A percentile compares a stretch with the other conserved stretches of the same genome.
Conservation (phyloP, 768 basidiomycete genomes). For the Ramaria sp. region DNA sequence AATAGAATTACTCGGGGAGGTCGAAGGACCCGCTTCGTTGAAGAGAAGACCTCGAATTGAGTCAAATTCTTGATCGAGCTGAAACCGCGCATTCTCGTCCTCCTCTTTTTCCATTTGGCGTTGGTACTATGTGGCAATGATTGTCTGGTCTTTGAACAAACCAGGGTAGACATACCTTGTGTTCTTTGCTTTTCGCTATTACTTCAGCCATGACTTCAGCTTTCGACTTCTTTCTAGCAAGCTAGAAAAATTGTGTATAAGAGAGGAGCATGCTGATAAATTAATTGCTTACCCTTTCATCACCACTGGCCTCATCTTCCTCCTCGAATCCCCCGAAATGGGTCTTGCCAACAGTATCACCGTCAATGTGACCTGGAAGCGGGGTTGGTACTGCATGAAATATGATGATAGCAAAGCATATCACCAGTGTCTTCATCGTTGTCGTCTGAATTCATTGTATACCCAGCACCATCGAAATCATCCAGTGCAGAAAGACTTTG, state of each 20-base stretch:
- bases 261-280: not conserved
- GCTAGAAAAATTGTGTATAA: slow-evolving; percentile 30
- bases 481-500: slow-evolving; percentile 78
- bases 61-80: slow-evolving; percentile 83
- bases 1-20: slow-evolving; percentile 28
- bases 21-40: slow-evolving; percentile 31
- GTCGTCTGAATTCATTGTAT: slow-evolving; percentile 45
- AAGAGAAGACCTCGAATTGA: slow-evolving; percentile 61
- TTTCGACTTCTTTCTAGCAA: slow-evolving; percentile 79
- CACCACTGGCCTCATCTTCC: slow-evolving; percentile 46
- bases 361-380: slow-evolving; percentile 51
- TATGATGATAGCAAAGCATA: not conserved
- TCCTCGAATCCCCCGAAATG: slow-evolving; percentile 88
- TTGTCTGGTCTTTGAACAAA: not conserved
- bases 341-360: slow-evolving; percentile 48
- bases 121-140: slow-evolving; percentile 40
- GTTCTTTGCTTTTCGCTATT: slow-evolving; percentile 91
- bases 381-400: not conserved
- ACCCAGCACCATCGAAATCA: slow-evolving; percentile 67
- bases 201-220: slow-evolving; percentile 98
- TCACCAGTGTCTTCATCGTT: slow-evolving; percentile 29
- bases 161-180: slow-evolving; percentile 55
- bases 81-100: slow-evolving; percentile 75
- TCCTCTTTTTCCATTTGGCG: slow-evolving; percentile 84
- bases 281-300: slow-evolving; percentile 31